A percentile compares a stretch with the other conserved stretches of the same genome.
phyloP scores from a whole-genome alignment of 305 asterid genomes.

The Solanum hybrid region DNA sequence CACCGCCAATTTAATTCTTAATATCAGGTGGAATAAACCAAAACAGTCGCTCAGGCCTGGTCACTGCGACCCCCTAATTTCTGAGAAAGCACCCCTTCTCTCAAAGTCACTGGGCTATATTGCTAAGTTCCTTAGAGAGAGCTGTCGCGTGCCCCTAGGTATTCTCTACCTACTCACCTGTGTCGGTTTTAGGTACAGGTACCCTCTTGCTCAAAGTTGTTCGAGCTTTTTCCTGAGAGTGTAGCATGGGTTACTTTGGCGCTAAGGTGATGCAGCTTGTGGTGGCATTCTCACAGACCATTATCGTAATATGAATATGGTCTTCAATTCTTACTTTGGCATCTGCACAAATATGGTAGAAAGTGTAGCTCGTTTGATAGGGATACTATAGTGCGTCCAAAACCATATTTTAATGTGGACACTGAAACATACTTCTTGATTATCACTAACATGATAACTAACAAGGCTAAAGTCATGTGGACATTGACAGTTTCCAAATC shows the following conservation, averaged over 20 bases:
- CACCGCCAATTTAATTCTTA: not conserved
- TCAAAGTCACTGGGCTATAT: not conserved
- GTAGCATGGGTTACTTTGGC: not conserved
- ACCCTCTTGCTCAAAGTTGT: not conserved
- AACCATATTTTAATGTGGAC: not conserved
- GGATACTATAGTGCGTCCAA: not conserved
- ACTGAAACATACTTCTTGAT: not conserved
- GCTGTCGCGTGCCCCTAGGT: not conserved
- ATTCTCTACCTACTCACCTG: not conserved
- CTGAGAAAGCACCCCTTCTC: not conserved
- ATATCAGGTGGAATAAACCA: not conserved
- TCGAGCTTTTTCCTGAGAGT: not conserved
- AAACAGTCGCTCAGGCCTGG: not conserved
- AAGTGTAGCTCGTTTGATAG: not conserved
- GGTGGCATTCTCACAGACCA: not conserved
- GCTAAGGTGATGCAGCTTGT: not conserved
- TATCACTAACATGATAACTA: not conserved
- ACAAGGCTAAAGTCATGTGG: not conserved
- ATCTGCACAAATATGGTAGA: not conserved
- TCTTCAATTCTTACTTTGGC: not conserved
- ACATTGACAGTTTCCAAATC: not conserved
- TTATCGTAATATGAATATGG: not conserved
- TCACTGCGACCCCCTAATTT: not conserved
- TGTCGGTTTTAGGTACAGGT: not conserved
- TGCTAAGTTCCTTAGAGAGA: not conserved